Conservation (phyloP, 768 basidiomycete species). For the Suillus tomentosus region DNA sequence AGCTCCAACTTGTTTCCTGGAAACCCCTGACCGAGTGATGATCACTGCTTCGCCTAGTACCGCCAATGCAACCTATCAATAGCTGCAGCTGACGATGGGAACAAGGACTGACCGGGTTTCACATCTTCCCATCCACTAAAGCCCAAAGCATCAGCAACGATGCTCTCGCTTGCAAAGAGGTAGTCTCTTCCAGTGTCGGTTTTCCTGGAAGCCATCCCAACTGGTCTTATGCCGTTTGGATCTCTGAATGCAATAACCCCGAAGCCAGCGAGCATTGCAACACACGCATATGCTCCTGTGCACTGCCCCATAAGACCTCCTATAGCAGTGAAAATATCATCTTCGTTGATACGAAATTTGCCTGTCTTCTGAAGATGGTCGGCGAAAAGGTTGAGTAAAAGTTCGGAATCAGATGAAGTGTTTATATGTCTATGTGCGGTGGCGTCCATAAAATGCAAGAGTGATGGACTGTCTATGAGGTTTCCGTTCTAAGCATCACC, state of each 20-base stretch:
- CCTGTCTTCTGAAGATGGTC: slow-evolving; percentile 97
- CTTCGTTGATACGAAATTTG: slow-evolving; percentile 98
- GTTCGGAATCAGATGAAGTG: slow-evolving; percentile 96
- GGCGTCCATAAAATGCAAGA: slow-evolving; percentile 92
- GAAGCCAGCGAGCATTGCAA: slow-evolving; percentile 99
- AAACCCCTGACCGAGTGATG: slow-evolving; percentile 80
- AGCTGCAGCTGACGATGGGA: slow-evolving; percentile 5
- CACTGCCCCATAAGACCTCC: slow-evolving; percentile 85
- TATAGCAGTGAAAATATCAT: slow-evolving; percentile 96
- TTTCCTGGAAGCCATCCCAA: slow-evolving; percentile 81
- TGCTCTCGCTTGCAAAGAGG: slow-evolving; percentile 91
- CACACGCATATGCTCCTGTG: slow-evolving; percentile 94
- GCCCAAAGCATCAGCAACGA: slow-evolving; percentile 91
- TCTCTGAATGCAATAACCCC: slow-evolving; percentile 98
- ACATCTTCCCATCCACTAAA: slow-evolving; percentile 95
- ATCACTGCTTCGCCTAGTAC: slow-evolving; percentile 88
- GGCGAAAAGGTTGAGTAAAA: slow-evolving; percentile 96
- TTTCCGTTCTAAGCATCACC: slow-evolving; percentile 81
- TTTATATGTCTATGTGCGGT: slow-evolving; percentile 98
- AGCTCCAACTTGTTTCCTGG: slow-evolving; percentile 72
- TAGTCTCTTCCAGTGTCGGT: slow-evolving; percentile 71
- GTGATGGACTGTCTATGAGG: slow-evolving; percentile 84
- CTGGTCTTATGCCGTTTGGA: slow-evolving; percentile 94
- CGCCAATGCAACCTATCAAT: slow-evolving; percentile 5
- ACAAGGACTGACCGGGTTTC: slow-evolving; percentile 64